These are phyloP conservation scores for Zelonia costaricensis DNA, from an alignment of 208 protist genomes.

Conservation along the genomic window DNA sequence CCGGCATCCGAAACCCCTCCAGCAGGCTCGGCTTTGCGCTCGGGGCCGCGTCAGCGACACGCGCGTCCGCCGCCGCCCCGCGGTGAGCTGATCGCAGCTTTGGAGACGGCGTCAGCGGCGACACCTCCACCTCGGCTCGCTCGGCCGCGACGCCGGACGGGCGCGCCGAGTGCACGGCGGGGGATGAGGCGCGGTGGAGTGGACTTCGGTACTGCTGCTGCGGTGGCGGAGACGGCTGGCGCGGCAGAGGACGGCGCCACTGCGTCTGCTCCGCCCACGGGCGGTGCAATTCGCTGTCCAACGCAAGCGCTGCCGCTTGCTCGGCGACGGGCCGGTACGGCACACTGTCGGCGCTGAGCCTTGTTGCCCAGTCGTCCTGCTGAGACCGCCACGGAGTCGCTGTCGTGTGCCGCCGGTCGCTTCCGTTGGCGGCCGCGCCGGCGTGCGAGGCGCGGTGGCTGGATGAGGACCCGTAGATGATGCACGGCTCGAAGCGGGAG, in stretches of 20 bases:
- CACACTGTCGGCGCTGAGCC: background rate
- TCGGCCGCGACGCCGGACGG: background rate
- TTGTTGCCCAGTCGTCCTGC: background rate
- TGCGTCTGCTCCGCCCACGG: conserved; percentile 8
- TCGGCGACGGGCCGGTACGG: conserved; percentile 10
- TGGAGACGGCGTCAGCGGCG: conserved; percentile 18
- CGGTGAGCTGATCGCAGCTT: background rate
- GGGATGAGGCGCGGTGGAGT: too few species aligned
- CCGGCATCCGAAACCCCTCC: conserved; percentile 26
- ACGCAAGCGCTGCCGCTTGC: background rate
- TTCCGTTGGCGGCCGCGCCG: background rate
- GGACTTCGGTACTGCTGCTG: background rate
- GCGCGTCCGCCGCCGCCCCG: background rate
- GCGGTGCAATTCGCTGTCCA: conserved; percentile 10
- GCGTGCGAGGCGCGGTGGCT: background rate
- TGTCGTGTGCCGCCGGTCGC: background rate
- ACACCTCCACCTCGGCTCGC: conserved; percentile 21
- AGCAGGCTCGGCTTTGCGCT: background rate
- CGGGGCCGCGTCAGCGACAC: background rate
- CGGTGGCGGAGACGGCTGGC: too few species aligned
- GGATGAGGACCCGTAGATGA: conserved; percentile 10
- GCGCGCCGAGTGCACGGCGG: too few species aligned
- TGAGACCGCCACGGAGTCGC: conserved; percentile 1
- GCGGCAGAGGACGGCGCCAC: background rate
- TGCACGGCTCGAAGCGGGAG: conserved; percentile 13